Conservation (phyloP, 805 yeast genomes). For the Zygoascus ofunaensis region DNA sequence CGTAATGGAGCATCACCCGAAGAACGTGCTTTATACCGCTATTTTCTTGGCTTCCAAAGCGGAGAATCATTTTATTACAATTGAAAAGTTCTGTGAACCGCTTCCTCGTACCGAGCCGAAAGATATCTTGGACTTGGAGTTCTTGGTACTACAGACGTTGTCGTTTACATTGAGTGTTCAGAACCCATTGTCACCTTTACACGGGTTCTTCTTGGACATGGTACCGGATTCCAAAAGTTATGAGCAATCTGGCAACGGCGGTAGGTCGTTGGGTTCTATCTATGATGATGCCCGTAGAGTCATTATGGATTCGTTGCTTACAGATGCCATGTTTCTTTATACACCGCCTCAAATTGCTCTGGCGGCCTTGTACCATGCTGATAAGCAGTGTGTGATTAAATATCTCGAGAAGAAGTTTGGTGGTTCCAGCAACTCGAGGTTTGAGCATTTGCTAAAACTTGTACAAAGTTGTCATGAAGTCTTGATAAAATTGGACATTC, state of each 20-base stretch:
- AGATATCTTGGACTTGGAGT: slow-evolving; percentile 69
- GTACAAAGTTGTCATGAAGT: slow-evolving; percentile 23
- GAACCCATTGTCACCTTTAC: slow-evolving; percentile 82
- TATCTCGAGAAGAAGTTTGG: slow-evolving; percentile 8
- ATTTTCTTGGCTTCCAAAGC: slow-evolving; percentile 87
- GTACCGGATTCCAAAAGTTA: slow-evolving; percentile 37
- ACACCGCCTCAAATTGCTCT: slow-evolving; percentile 96
- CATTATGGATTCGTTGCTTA: slow-evolving; percentile 57
- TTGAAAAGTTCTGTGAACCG: slow-evolving; percentile 65
- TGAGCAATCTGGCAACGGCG: slow-evolving; percentile 28
- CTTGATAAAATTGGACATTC: slow-evolving; percentile 14
- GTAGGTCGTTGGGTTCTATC: slow-evolving; percentile 49
- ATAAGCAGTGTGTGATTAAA: slow-evolving; percentile 34
- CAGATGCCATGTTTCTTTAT: slow-evolving; percentile 67
- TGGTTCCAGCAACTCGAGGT: slow-evolving; percentile 12
- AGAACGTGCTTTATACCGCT: slow-evolving; percentile 66
- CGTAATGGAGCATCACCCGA: slow-evolving; percentile 84
- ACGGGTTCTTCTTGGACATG: slow-evolving; percentile 88
- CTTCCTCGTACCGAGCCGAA: slow-evolving; percentile 58
- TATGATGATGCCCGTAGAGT: slow-evolving; percentile 63
- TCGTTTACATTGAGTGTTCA: slow-evolving; percentile 76
- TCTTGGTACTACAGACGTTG: slow-evolving; percentile 60
- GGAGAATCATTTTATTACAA: slow-evolving; percentile 82
- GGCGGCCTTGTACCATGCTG: slow-evolving; percentile 61
- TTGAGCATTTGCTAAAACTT: slow-evolving; percentile 11